Conservation (phyloP, 2,329 filamentous ascomycete species). For the Chaetomium strumarium region DNA sequence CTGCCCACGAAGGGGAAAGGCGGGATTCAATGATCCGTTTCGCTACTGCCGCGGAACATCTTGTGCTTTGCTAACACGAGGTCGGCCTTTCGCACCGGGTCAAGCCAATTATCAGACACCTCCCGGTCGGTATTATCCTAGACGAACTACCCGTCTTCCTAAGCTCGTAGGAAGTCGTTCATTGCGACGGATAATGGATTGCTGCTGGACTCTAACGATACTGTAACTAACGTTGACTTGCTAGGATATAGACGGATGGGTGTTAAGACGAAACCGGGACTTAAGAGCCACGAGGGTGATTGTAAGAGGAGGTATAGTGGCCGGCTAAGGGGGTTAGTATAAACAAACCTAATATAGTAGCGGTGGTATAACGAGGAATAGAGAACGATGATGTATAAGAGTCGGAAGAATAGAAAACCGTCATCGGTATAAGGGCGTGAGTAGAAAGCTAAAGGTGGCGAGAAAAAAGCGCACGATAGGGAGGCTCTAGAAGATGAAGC, state of each 20-base stretch:
- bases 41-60: conserved; percentile 23
- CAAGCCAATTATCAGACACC: conserved; percentile 15
- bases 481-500: too few species aligned
- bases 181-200: conserved; percentile 21
- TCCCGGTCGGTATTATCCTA: conserved; percentile 22
- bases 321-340: too few species aligned
- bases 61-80: conserved; percentile 25
- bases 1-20: conserved; percentile 20
- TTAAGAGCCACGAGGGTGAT: not conserved
- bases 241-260: too few species aligned
- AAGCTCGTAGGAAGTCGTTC: conserved; percentile 16
- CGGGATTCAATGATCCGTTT: conserved; percentile 22
- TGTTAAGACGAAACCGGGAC: not conserved
- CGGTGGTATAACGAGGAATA: too few species aligned
- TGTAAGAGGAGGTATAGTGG: too few species aligned
- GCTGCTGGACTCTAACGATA: conserved; percentile 21
- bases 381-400: too few species aligned
- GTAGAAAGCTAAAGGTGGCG: too few species aligned
- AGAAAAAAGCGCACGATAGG: too few species aligned
- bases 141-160: conserved; percentile 19
- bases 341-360: too few species aligned
- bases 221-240: not conserved
- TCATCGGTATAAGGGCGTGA: too few species aligned
- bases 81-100: conserved; percentile 15
- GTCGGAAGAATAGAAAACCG: too few species aligned